Evolutionary conservation across 352 stramenopile species (phyloP), one percentile per base, ranked within the genome.

Genomic region (Phytophthora melonis): DNA sequence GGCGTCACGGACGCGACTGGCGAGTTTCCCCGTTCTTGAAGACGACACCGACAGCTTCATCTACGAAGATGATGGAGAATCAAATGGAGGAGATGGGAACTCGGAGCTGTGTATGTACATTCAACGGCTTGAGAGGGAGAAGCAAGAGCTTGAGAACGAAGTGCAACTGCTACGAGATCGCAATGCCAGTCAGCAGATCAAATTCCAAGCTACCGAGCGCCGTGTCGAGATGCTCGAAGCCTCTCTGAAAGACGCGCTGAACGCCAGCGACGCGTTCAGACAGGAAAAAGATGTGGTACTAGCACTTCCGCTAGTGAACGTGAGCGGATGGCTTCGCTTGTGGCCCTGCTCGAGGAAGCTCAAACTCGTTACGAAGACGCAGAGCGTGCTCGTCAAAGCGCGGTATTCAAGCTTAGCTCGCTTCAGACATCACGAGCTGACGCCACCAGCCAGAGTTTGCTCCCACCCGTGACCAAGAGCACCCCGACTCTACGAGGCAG

Each of bases 351-450:
- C 1, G 79, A 93, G 43, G 74, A 81, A 39, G 52, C 80, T 0
- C 77, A 89, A 70, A 73, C 63, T 27, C 77, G 82, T 30, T 83
- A 79, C 16, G 86, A 91, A 21, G 82, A 91, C 43, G 74, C 84
- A 11, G 86, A 92, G 73, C 75, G 76, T 49, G 81, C 82, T 23
- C 72, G 84, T 13, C 84, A 91, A 64, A 82, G 78, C 55, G 84
- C 82, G 0, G 76, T 91, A 16, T 91, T 91, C 68, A 86, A 89
- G 67, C 77, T 93, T 63, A 92, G 84, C 30, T 83, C 87, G 45
- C 61, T 91, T 25, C 81, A 91, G 66, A 75, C 78, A 14, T 68
- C 75, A 11, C 74, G 80, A 41, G 75, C 70, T 5, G 70, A 83
- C 11, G 65, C 65, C 11, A 70, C 47, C 19, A 76, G 70, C 14